A percentile compares a stretch with the other conserved stretches of the same genome.
phyloP scores from a whole-genome alignment of 1,284 basidiomycete genomes.

The Neolentinus lepideus region DNA sequence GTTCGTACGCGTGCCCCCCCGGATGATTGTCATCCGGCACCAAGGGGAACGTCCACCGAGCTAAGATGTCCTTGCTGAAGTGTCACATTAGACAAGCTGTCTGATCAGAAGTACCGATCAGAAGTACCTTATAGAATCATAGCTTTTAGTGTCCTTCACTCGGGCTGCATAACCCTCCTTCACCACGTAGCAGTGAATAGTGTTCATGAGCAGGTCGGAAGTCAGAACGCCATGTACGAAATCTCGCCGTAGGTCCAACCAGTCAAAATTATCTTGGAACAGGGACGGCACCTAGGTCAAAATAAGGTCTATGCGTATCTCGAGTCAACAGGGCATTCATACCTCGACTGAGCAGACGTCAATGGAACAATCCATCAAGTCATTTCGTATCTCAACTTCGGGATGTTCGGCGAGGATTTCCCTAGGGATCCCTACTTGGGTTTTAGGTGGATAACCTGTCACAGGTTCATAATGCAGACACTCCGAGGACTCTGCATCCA shows the following conservation, averaged over 20 bases:
- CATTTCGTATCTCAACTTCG: slow-evolving; percentile 80
- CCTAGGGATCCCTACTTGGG: slow-evolving; percentile 55
- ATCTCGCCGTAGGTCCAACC: slow-evolving; percentile 84
- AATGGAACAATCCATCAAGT: slow-evolving; percentile 84
- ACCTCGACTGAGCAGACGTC: slow-evolving; percentile 93
- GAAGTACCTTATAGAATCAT: slow-evolving; percentile 75
- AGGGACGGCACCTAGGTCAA: slow-evolving; percentile 76
- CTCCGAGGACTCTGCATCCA: slow-evolving; percentile 70
- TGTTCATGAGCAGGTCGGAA: slow-evolving; percentile 93
- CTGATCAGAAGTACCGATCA: background rate
- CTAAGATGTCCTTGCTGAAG: slow-evolving; percentile 83
- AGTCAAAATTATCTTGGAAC: slow-evolving; percentile 99
- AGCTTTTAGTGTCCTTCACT: slow-evolving; percentile 84
- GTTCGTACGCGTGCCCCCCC: slow-evolving; percentile 73
- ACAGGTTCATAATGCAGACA: slow-evolving; percentile 76
- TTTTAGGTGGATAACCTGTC: slow-evolving; percentile 55
- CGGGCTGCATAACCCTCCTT: slow-evolving; percentile 85
- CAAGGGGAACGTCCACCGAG: slow-evolving; percentile 91
- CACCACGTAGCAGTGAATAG: slow-evolving; percentile 85
- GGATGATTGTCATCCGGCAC: slow-evolving; percentile 93
- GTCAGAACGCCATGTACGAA: slow-evolving; percentile 97
- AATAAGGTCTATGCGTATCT: background rate
- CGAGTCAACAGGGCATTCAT: slow-evolving; percentile 9
- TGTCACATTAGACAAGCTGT: background rate
- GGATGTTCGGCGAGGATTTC: slow-evolving; percentile 62